Percentiles rank a stretch among this genome's conserved stretches.
These are phyloP conservation scores for Eremomyces bilateralis DNA, from an alignment of 495 filamentous ascomycete species.

Conservation along the genomic window DNA sequence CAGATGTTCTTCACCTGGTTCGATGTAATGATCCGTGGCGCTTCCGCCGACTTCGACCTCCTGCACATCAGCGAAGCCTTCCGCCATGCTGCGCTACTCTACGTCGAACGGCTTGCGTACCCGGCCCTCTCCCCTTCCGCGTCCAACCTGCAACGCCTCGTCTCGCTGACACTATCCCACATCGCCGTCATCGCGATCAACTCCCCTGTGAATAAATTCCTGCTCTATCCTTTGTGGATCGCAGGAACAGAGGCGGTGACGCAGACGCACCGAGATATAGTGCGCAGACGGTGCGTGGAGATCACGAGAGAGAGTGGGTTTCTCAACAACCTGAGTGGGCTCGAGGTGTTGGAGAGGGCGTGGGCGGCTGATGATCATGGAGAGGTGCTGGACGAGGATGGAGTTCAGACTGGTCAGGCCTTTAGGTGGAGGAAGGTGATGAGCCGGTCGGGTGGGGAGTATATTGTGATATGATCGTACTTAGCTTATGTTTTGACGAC, in stretches of 20 bases:
- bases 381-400: constrained; percentile 18
- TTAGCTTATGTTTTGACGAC: neutral
- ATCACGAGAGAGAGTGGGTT: constrained; percentile 78
- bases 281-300: constrained; percentile 60
- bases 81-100: constrained; percentile 71
- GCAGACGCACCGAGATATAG: constrained; percentile 52
- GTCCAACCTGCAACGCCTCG: constrained; percentile 63
- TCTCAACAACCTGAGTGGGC: constrained; percentile 70
- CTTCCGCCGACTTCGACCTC: constrained; percentile 25
- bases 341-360: constrained; percentile 68
- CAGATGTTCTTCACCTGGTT: constrained; percentile 93
- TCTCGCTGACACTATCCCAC: constrained; percentile 60
- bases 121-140: constrained; percentile 53
- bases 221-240: constrained; percentile 89
- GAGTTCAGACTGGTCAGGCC: constrained; percentile 18
- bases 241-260: constrained; percentile 78
- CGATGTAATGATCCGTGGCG: constrained; percentile 52
- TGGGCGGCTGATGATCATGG: constrained; percentile 37
- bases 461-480: constrained; percentile 50
- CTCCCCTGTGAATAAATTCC: constrained; percentile 52
- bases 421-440: constrained; percentile 67
- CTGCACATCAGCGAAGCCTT: constrained; percentile 67
- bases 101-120: constrained; percentile 71
- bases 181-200: constrained; percentile 51
- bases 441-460: constrained; percentile 59